Evolutionary conservation across 2,329 filamentous ascomycete species (phyloP), one percentile per base, ranked within the genome.

Genomic region (Diaporthe sp.): DNA sequence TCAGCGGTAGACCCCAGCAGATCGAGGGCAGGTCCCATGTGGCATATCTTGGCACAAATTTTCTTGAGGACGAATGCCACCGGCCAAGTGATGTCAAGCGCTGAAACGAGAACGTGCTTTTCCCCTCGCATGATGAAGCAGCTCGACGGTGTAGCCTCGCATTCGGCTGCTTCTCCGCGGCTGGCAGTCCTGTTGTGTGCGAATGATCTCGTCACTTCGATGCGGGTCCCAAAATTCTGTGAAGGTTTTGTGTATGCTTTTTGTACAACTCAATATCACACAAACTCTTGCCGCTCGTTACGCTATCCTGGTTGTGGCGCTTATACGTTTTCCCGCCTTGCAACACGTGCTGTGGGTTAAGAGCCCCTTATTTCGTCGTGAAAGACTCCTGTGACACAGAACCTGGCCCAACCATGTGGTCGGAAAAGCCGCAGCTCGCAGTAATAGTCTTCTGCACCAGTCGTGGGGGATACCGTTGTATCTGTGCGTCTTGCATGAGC

Each of bases 21-120:
- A 62, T 62, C 58, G 58, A 62, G 42, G 28, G 42, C 9, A 31
- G 42, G 17, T 67, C 61, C 61, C 61, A 67, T 67, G 61, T 67
- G 61, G 61, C 61, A 67, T 49, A 34, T 49, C 61, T 67, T 49
- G 61, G 61, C 61, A 67, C 9, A 31, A n/a, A 22, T 19, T 22
- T 31, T 34, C 28, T 49, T 10, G 5, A 19, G 25, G 28, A 28
- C 37, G 12, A 19, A 49, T 31, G 61, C 42, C 61, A 67, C 28
- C 19, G 61, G 42, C 10, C 61, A 42, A 62, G 12, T 62, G 7
- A 25, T 44, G 58, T 62, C 37, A 46, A 46, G 61, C 44, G 31
- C 61, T 49, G 61, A 67, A 67, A 67, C 61, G 9, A n/a, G 42
- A 34, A 42, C 61, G 42, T 34, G 61, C 61, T 49, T 49, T 22